Conservation (phyloP, 495 filamentous ascomycete genomes). For the Baudoinia panamericana region DNA sequence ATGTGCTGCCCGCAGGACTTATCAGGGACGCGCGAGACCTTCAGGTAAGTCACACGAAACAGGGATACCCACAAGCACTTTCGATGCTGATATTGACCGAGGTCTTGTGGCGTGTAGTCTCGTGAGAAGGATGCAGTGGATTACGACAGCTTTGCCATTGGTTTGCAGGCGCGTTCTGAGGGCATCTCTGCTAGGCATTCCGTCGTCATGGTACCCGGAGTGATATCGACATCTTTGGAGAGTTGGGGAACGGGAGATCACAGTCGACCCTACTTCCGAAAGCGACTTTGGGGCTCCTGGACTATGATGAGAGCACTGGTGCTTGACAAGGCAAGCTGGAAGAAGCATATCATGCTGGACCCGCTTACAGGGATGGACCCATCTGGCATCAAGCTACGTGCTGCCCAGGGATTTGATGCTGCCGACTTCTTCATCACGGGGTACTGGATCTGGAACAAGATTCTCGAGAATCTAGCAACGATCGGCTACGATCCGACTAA, state of each 20-base stretch:
- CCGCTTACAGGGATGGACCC: constrained; percentile 84
- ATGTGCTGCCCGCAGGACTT: constrained; percentile 70
- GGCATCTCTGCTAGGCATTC: constrained; percentile 74
- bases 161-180: constrained; percentile 66
- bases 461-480: constrained; percentile 86
- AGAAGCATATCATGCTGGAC: constrained; percentile 92
- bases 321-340: constrained; percentile 85
- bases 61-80: not conserved
- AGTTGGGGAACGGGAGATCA: constrained; percentile 79
- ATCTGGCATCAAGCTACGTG: constrained; percentile 79
- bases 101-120: constrained; percentile 36
- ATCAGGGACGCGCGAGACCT: constrained; percentile 72
- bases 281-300: constrained; percentile 93
- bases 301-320: constrained; percentile 94
- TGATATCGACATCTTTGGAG: constrained; percentile 93
- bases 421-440: constrained; percentile 90
- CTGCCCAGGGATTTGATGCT: constrained; percentile 94
- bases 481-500: constrained; percentile 95
- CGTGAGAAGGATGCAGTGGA: constrained; percentile 74
- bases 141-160: constrained; percentile 87
- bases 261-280: constrained; percentile 82
- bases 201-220: constrained; percentile 91
- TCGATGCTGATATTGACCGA: constrained; percentile 19
- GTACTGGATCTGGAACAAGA: constrained; percentile 99
- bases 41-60: constrained; percentile 47